Conservation (phyloP, 306 rosid genomes). For the Glycyrrhiza uralensis region DNA sequence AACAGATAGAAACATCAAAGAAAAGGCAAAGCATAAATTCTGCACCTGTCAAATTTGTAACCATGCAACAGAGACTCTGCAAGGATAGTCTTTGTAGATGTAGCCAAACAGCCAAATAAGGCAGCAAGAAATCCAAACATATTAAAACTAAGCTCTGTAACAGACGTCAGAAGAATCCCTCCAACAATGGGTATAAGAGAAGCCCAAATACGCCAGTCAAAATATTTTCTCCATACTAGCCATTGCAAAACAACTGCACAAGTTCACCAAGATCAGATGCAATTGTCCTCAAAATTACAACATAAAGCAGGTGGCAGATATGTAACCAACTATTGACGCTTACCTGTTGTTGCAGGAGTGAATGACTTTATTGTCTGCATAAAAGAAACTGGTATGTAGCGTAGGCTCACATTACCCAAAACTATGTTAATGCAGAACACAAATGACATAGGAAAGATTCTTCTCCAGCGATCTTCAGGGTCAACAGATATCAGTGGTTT, state of each 20-base stretch:
- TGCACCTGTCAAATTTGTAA: constrained; percentile 92
- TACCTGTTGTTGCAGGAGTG: constrained; percentile 97
- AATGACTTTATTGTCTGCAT: constrained; percentile 98
- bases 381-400: constrained; percentile 96
- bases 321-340: constrained; percentile 23
- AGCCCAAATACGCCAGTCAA: constrained; percentile 92
- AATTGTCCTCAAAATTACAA: constrained; percentile 11
- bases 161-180: constrained; percentile 92
- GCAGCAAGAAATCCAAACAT: constrained; percentile 93
- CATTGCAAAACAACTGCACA: constrained; percentile 81
- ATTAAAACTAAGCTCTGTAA: constrained; percentile 91
- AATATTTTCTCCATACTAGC: constrained; percentile 90
- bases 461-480: constrained; percentile 90
- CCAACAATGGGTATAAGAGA: constrained; percentile 94
- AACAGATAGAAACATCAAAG: neutral
- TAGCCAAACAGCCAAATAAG: constrained; percentile 90
- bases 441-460: constrained; percentile 96
- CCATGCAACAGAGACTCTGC: constrained; percentile 92
- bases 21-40: constrained; percentile 7
- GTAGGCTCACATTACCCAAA: constrained; percentile 88
- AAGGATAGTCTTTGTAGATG: constrained; percentile 96
- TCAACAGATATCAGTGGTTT: constrained; percentile 83
- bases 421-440: constrained; percentile 94
- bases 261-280: constrained; percentile 35
- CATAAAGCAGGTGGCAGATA: neutral